Evolutionary conservation across 169 alveolate species (phyloP).

Genomic region (Plasmodium malariae): DNA sequence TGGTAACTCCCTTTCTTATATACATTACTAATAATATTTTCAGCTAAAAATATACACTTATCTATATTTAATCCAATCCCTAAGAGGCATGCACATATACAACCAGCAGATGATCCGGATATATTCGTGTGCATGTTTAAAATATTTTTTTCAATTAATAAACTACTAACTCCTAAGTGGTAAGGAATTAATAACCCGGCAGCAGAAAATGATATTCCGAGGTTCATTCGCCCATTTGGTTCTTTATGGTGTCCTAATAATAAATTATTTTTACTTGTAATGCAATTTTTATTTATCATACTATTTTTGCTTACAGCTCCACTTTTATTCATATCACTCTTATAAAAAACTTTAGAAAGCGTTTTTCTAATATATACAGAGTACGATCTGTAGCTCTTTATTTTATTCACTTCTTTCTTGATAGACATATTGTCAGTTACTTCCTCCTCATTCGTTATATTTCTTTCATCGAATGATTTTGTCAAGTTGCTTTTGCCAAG

Average conservation of each 20-base stretch:
- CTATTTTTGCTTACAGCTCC: background rate
- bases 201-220: conserved; percentile 85
- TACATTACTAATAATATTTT: conserved; percentile 76
- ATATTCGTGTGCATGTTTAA: conserved; percentile 79
- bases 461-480: background rate
- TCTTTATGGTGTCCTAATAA: background rate
- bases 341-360: conserved; percentile 28
- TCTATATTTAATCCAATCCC: conserved; percentile 53
- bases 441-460: background rate
- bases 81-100: conserved; percentile 78
- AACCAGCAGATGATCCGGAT: conserved; percentile 85
- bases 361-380: conserved; percentile 18
- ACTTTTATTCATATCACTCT: background rate
- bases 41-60: conserved; percentile 71
- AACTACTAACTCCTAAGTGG: conserved; percentile 81
- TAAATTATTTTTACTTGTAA: background rate
- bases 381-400: conserved; percentile 16
- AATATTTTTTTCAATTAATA: conserved; percentile 80
- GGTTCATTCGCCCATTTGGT: conserved; percentile 27
- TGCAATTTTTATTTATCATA: background rate
- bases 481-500: background rate
- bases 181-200: conserved; percentile 85
- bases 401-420: background rate
- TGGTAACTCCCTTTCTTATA: conserved; percentile 66
- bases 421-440: background rate